Base-by-base conservation (phyloP, 345 rosid genomes). In the Sapria himalayana region DNA sequence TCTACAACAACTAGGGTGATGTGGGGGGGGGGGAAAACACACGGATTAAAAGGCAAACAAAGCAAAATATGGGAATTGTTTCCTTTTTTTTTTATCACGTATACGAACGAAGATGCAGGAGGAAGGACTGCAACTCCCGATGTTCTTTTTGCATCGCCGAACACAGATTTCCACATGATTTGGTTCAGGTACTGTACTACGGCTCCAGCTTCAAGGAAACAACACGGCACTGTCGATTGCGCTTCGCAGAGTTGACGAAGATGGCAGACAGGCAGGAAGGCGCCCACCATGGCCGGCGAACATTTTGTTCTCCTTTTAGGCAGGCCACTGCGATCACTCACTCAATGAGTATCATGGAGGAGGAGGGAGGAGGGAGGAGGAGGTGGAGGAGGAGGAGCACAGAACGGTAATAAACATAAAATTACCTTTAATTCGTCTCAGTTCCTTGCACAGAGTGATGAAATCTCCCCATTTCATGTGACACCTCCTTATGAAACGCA, bases 401-500 rank as follows among this genome's bases (percentile, higher is more conserved):
- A 39, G 13, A 43, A 15, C 38, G 29, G 19, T 22, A 19, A 12
- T n/a, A n/a, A n/a, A n/a, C n/a, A n/a, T n/a, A 49, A 15, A 25
- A 20, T 39, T 48, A 86, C 97, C 97, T 78, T 86, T 86, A 39
- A 86, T 86, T 53, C 94, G 54, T 61, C 97, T 63, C 49, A 86
- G 94, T 58, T 86, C 97, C 77, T 81, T 81, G 54, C 97, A 81
- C 40, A 86, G 75, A 3, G 92, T 86, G 46, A 86, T 86, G 73
- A 86, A 86, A 69, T 86, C 97, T 15, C 97, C 97, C 97, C 97
- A 86, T 42, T 86, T 86, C 97, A 86, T 86, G 73, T 86, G 97
- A 62, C 93, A 84, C 58, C 94, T 73, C 54, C 97, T 73, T 55
- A 81, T 86, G 71, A 86, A 86, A 44, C 85, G 75, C 59, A 86